Percentiles rank a stretch among this genome's conserved stretches.
These are phyloP conservation scores for Penicillium tannophilum DNA, from an alignment of 495 filamentous ascomycete genomes.

Conservation along the genomic window DNA sequence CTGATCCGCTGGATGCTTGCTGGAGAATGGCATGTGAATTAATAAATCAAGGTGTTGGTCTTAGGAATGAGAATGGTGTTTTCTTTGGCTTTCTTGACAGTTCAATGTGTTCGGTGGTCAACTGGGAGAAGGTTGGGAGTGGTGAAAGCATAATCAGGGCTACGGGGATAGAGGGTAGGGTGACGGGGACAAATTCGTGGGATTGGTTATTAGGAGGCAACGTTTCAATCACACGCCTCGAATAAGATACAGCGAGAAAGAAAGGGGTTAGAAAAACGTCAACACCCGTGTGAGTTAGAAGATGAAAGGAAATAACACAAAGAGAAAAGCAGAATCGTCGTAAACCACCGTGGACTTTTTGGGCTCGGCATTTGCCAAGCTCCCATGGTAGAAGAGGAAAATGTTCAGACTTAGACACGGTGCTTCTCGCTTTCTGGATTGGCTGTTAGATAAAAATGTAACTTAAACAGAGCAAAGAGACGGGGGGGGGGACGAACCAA, in stretches of 20 bases:
- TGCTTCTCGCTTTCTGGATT: constrained; percentile 79
- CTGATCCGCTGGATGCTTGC: background rate
- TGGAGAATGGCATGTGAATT: background rate
- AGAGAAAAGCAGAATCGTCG: constrained; percentile 25
- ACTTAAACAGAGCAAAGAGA: constrained; percentile 19
- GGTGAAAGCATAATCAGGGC: constrained; percentile 10
- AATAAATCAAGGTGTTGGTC: background rate
- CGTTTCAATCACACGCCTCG: constrained; percentile 35
- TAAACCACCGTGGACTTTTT: constrained; percentile 42
- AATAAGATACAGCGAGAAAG: constrained; percentile 48
- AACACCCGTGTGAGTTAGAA: constrained; percentile 20
- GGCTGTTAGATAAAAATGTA: constrained; percentile 19
- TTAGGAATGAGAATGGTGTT: background rate
- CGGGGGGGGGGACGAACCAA: constrained; percentile 66
- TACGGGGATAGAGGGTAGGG: constrained; percentile 16
- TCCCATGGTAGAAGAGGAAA: constrained; percentile 16
- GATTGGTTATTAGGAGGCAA: constrained; percentile 32
- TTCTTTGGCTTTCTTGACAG: background rate
- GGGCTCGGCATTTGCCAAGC: constrained; percentile 14
- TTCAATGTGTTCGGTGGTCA: background rate
- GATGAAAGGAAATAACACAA: constrained; percentile 11
- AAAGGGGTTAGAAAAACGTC: constrained; percentile 25
- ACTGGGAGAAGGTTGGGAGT: background rate
- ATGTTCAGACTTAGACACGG: constrained; percentile 49
- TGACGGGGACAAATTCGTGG: constrained; percentile 17